Evolutionary conservation across 306 rosid species (phyloP).

Genomic region (Erythrophleum fordii): DNA sequence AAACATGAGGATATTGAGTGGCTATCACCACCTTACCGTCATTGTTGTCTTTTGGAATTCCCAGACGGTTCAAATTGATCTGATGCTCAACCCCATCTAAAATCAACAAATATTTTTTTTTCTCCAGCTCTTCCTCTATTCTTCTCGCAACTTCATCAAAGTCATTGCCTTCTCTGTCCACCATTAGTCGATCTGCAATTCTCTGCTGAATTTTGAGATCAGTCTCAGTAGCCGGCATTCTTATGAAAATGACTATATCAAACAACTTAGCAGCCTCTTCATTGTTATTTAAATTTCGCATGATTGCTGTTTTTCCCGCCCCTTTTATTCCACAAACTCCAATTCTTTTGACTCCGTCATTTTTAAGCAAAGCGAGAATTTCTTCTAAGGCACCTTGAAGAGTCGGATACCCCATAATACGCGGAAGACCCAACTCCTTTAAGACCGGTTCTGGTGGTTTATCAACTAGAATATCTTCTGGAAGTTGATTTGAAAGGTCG

Average conservation of each 20-base stretch:
- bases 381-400: neutral
- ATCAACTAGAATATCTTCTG: neutral
- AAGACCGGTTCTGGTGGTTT: neutral
- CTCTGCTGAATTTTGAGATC: neutral
- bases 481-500: neutral
- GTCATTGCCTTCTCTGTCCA: neutral
- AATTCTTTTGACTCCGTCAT: neutral
- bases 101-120: slow-evolving; percentile 36
- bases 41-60: slow-evolving; percentile 18
- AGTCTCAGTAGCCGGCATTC: neutral
- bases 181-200: neutral
- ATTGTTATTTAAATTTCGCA: slow-evolving; percentile 1
- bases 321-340: slow-evolving; percentile 8
- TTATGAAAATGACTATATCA: slow-evolving; percentile 9
- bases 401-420: neutral
- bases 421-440: neutral
- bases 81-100: slow-evolving; percentile 35
- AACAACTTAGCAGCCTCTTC: neutral
- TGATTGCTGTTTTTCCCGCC: slow-evolving; percentile 10
- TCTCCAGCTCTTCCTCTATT: slow-evolving; percentile 18
- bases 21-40: slow-evolving; percentile 39
- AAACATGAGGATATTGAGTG: neutral
- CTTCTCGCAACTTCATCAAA: slow-evolving; percentile 2
- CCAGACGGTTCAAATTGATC: slow-evolving; percentile 18
- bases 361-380: neutral